Base-by-base conservation (phyloP, 2,329 filamentous ascomycete genomes). In the Diplodia intermedia region DNA sequence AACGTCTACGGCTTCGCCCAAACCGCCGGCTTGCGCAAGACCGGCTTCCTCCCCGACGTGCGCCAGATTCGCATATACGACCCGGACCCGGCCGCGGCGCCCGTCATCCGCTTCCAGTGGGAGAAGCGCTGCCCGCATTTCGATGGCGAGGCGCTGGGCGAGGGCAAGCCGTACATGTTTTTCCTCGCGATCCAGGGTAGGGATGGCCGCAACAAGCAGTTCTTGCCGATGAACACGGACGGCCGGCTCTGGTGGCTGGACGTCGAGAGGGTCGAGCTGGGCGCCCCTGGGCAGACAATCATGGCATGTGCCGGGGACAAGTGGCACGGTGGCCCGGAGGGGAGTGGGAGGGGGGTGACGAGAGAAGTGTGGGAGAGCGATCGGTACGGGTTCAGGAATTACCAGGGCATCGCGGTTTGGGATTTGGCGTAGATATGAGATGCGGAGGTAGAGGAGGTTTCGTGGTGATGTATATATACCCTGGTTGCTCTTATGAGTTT, bases 191-290 rank as follows among this genome's bases (percentile, higher is more conserved):
- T 92, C 33, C 83, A 75, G 2, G 77, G 77, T 12, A 55, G 89
- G 31, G 88, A 93, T 72, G 91, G 91, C 0, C 82, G 86, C 8
- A 87, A 89, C 62, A 86, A 90, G 11, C 88, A 93, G 53, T 84
- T 87, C 66, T 80, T 94, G 1, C 87, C 91, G 0, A 86, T 91
- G 76, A 73, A 80, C 12, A 90, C 87, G n/a, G 91, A 94, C 69
- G 91, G 91, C 15, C 90, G 86, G 74, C 89, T 90, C 80, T 96
- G 91, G 87, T 97, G 92, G 88, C 79, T 88, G 1, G 94, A 97
- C 78, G 86, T 97, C 8, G 68, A 73, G 43, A 71, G 79, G 5
- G 56, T 69, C 9, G 88, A 85, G 56, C 78, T 94, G 4, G 73
- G 81, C 69, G 70, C 75, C 74, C 73, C 75, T 0, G 79, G 78